These are phyloP conservation scores for Arthrinium phaeospermum DNA, from an alignment of 2,329 filamentous ascomycete species.

Conservation along the genomic window DNA sequence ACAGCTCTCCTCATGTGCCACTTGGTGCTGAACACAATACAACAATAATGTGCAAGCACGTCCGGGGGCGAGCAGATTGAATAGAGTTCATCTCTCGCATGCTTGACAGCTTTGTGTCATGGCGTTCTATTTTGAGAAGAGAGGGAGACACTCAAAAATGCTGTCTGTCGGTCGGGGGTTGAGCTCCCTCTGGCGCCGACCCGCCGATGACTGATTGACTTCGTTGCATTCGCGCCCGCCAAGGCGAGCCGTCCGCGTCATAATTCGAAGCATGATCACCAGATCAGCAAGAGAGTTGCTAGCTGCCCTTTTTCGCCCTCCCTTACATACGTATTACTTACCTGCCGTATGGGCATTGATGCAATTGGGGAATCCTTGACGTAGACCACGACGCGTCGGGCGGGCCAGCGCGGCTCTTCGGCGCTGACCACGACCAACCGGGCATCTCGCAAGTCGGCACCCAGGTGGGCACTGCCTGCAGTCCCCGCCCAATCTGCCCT, in stretches of 20 bases:
- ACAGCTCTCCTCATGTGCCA: background rate
- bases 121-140: constrained; percentile 6
- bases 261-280: constrained; percentile 3
- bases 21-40: background rate
- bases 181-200: background rate
- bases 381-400: constrained; percentile 3
- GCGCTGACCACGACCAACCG: background rate
- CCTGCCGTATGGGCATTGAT: background rate
- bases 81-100: constrained; percentile 2
- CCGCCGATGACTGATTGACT: constrained; percentile 15
- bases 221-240: background rate
- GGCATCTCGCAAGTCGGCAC: background rate
- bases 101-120: background rate
- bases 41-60: background rate
- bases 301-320: background rate
- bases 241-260: constrained; percentile 6
- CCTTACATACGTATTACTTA: background rate
- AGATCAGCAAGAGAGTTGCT: constrained; percentile 10
- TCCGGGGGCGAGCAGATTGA: background rate
- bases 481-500: background rate
- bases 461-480: background rate
- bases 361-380: constrained; percentile 6
- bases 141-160: background rate
- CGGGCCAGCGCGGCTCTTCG: background rate
- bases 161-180: background rate